Percentiles rank a stretch among this genome's conserved stretches.
phyloP scores from a whole-genome alignment of 2,329 filamentous ascomycete genomes.

The Hypoxylon sp. region DNA sequence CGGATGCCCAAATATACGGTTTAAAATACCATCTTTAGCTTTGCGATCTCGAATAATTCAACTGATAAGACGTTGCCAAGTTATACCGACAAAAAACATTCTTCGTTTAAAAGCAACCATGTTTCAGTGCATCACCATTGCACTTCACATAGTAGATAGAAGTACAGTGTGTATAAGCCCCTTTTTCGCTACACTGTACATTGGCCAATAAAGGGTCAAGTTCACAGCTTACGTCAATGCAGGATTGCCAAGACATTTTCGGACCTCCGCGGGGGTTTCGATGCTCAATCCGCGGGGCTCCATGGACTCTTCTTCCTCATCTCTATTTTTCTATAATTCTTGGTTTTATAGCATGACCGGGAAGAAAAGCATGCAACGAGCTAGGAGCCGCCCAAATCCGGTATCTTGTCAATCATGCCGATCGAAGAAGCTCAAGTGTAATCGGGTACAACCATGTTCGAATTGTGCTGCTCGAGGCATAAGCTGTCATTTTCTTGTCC shows the following conservation, averaged over 20 bases:
- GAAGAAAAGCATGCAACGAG: slow-evolving; percentile 25
- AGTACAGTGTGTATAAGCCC: too few relatives aligned
- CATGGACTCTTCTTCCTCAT: slow-evolving; percentile 6
- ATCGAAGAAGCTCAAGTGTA: slow-evolving; percentile 36
- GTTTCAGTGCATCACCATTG: too few relatives aligned
- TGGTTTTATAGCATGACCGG: not conserved
- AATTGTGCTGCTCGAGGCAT: slow-evolving; percentile 34
- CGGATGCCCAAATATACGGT: not conserved
- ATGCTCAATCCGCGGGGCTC: slow-evolving; percentile 12
- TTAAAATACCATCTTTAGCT: too few relatives aligned
- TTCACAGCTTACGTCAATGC: too few relatives aligned
- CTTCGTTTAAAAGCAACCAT: too few relatives aligned
- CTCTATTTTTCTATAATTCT: slow-evolving; percentile 1
- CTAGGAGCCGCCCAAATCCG: slow-evolving; percentile 28
- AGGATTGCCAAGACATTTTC: not conserved
- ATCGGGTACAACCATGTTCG: slow-evolving; percentile 34
- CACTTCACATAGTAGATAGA: too few relatives aligned
- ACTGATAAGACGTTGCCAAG: too few relatives aligned
- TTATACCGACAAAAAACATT: too few relatives aligned
- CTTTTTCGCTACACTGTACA: too few relatives aligned
- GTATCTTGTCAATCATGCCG: slow-evolving; percentile 37
- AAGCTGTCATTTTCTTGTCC: slow-evolving; percentile 28
- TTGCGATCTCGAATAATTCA: too few relatives aligned
- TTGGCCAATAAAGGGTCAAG: too few relatives aligned
- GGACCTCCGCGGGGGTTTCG: slow-evolving; percentile 27